phyloP scores from a whole-genome alignment of 495 filamentous ascomycete genomes.

The Cercophora newfieldiana region DNA sequence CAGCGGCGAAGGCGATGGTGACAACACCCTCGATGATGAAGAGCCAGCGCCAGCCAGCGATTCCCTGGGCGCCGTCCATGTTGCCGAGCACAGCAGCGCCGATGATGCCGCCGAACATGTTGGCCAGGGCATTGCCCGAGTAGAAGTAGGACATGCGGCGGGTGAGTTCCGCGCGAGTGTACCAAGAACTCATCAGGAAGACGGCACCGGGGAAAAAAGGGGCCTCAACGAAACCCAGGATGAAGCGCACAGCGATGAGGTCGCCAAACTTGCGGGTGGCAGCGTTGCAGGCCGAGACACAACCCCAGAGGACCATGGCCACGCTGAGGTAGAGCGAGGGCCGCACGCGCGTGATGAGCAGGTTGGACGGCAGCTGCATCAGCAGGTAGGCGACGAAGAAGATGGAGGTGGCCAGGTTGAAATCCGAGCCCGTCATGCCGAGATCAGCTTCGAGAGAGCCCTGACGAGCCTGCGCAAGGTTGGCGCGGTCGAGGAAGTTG shows the following conservation, averaged over 20 bases:
- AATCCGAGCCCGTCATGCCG: slow-evolving; percentile 46
- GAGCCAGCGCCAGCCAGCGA: slow-evolving; percentile 42
- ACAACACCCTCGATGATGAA: slow-evolving; percentile 42
- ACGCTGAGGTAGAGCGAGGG: slow-evolving; percentile 57
- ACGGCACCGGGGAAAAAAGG: slow-evolving; percentile 54
- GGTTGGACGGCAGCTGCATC: slow-evolving; percentile 58
- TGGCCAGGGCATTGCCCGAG: slow-evolving; percentile 55
- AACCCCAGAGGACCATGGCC: slow-evolving; percentile 63
- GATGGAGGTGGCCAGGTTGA: slow-evolving; percentile 58
- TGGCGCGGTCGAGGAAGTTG: slow-evolving; percentile 49
- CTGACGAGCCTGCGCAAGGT: slow-evolving; percentile 45
- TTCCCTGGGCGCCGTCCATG: slow-evolving; percentile 39
- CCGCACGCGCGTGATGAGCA: slow-evolving; percentile 47
- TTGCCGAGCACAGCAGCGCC: slow-evolving; percentile 52
- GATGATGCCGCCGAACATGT: slow-evolving; percentile 60
- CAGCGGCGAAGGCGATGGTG: slow-evolving; percentile 43
- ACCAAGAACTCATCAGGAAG: slow-evolving; percentile 54
- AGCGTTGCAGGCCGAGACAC: slow-evolving; percentile 58
- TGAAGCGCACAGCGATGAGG: slow-evolving; percentile 60
- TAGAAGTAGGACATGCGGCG: slow-evolving; percentile 59
- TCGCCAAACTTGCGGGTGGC: slow-evolving; percentile 54
- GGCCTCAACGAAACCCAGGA: slow-evolving; percentile 63
- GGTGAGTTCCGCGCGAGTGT: slow-evolving; percentile 50
- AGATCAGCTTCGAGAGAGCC: slow-evolving; percentile 49
- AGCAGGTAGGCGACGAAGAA: slow-evolving; percentile 58